A percentile compares a stretch with the other conserved stretches of the same genome.
Conservation (phyloP, 768 basidiomycete genomes). For the Auricularia sp. region DNA sequence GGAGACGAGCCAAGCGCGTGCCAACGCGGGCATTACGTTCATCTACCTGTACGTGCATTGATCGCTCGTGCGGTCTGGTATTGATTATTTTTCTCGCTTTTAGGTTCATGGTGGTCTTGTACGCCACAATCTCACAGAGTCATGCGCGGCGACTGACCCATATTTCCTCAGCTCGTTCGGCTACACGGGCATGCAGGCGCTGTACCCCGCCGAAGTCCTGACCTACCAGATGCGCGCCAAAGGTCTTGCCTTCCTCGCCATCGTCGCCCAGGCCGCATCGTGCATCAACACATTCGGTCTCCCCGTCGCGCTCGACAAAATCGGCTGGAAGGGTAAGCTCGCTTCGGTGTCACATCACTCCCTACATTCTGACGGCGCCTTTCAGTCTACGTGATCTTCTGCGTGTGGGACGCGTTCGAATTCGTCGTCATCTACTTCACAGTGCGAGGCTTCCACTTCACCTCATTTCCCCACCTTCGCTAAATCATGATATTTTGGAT, state of each 20-base stretch:
- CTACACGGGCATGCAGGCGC: constrained; percentile 49
- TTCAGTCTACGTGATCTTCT: constrained; percentile 34
- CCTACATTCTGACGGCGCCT: no score
- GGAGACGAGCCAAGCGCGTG: constrained; percentile 19
- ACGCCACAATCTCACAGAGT: no score
- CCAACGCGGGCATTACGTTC: constrained; percentile 44
- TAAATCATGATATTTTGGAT: background rate
- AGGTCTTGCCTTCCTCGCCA: constrained; percentile 37
- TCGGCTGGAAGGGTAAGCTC: constrained; percentile 30
- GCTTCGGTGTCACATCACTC: background rate
- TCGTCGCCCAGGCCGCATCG: constrained; percentile 25
- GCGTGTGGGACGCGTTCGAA: constrained; percentile 39
- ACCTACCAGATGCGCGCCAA: constrained; percentile 41
- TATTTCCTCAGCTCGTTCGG: constrained; percentile 25
- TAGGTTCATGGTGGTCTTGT: background rate
- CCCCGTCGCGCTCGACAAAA: constrained; percentile 35
- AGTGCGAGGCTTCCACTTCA: constrained; percentile 2
- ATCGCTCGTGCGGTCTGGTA: no score
- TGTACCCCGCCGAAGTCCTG: constrained; percentile 45
- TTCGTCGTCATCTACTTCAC: constrained; percentile 36
- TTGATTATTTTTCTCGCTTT: no score
- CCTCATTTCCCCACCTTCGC: no score
- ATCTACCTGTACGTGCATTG: constrained; percentile 16
- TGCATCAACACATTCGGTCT: constrained; percentile 44
- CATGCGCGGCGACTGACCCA: no score